Evolutionary conservation across 495 filamentous ascomycete genomes (phyloP).

Genomic region (Aspergillus coremiiformis): DNA sequence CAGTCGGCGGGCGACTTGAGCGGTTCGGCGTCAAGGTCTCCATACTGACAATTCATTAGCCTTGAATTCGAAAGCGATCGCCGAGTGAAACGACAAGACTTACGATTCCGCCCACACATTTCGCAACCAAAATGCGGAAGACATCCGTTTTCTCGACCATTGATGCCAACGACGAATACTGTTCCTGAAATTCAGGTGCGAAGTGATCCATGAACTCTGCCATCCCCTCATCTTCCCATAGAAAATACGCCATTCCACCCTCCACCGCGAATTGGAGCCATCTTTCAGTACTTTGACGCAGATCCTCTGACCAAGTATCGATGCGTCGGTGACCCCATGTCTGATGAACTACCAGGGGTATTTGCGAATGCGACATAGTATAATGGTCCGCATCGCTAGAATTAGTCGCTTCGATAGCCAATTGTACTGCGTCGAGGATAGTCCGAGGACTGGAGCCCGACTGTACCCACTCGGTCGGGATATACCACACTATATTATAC

Average conservation of each 20-base stretch:
- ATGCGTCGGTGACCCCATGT: slow-evolving; percentile 10
- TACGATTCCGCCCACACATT: slow-evolving; percentile 18
- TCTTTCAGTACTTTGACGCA: slow-evolving; percentile 9
- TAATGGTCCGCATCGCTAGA: neutral
- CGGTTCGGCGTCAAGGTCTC: slow-evolving; percentile 16
- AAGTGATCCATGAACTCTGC: slow-evolving; percentile 7
- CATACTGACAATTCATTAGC: slow-evolving; percentile 7
- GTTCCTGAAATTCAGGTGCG: slow-evolving; percentile 1
- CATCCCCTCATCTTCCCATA: slow-evolving; percentile 15
- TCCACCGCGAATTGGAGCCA: slow-evolving; percentile 12
- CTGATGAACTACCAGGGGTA: slow-evolving; percentile 17
- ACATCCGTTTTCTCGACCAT: slow-evolving; percentile 15
- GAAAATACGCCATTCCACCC: slow-evolving; percentile 10
- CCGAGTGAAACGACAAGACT: neutral
- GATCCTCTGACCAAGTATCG: slow-evolving; percentile 8
- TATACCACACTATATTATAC: slow-evolving; percentile 12
- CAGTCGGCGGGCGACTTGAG: slow-evolving; percentile 5
- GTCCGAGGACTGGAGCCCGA: neutral
- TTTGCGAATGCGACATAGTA: slow-evolving; percentile 7
- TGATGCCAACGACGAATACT: slow-evolving; percentile 7
- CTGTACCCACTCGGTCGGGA: slow-evolving; percentile 8
- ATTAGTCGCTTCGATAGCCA: slow-evolving; percentile 2
- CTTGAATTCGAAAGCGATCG: neutral
- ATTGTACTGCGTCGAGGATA: slow-evolving; percentile 10
- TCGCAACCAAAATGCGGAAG: slow-evolving; percentile 13